These are phyloP conservation scores for Rossbeevera mucosa DNA, from an alignment of 768 basidiomycete species.

Conservation along the genomic window DNA sequence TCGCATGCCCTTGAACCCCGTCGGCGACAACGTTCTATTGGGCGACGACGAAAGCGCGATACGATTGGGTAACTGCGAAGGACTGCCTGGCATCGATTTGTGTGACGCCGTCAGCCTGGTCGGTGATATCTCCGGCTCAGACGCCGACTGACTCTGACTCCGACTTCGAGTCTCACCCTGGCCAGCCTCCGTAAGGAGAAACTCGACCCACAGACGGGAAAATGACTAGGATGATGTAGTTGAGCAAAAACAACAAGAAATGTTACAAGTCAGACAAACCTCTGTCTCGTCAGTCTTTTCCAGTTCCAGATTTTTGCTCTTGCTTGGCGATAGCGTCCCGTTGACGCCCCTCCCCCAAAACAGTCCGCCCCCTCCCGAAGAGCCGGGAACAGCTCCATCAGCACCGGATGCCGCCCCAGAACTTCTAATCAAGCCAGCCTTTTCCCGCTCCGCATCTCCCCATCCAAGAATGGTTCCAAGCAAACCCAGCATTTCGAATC, in stretches of 20 bases:
- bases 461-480: conserved; percentile 89
- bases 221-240: conserved; percentile 62
- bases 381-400: conserved; percentile 17
- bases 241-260: neutral
- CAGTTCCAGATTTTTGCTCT: conserved; percentile 46
- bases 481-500: conserved; percentile 93
- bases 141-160: conserved; percentile 18
- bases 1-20: conserved; percentile 28
- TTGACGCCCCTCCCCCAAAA: conserved; percentile 22
- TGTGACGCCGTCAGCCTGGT: conserved; percentile 25
- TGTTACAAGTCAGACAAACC: conserved; percentile 34
- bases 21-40: conserved; percentile 16
- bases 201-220: conserved; percentile 97
- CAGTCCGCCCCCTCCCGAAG: conserved; percentile 16
- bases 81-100: conserved; percentile 38
- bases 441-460: conserved; percentile 87
- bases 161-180: conserved; percentile 25
- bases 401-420: conserved; percentile 51
- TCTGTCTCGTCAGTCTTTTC: conserved; percentile 84
- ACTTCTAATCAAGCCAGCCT: conserved; percentile 54
- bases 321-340: conserved; percentile 27
- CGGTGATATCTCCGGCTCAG: conserved; percentile 12
- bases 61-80: conserved; percentile 24
- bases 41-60: conserved; percentile 1
- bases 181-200: conserved; percentile 86